Base-by-base conservation (phyloP, 2,329 filamentous ascomycete species). In the Volutella citrinella region DNA sequence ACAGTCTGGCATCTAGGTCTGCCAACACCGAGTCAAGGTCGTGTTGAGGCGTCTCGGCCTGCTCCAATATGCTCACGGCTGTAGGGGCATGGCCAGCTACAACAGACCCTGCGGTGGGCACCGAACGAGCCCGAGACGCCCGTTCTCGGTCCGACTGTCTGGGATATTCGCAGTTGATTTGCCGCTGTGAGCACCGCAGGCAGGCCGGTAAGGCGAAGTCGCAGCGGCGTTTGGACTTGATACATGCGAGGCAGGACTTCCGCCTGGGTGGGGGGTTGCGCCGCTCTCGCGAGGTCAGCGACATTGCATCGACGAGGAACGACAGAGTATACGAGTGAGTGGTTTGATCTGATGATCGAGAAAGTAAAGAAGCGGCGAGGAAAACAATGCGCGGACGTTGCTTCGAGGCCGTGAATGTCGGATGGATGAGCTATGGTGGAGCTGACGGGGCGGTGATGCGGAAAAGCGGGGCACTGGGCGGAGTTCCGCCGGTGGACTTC, bases 201-300 rank as follows among this genome's bases (percentile, higher is more conserved):
- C 77, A 82, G 10, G 63, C 50, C 3, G 76, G 76, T 11, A 65
- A 50, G 13, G 63, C 64, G 22, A 72, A 65, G 43, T 76, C 71
- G 51, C 77, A 80, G 29, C 70, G 70, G 11, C 76, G 66, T 53
- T 80, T 80, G 16, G 75, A 67, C 46, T 67, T 70, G 29, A 69
- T 75, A 57, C 77, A 80, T 17, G 69, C 67, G 5, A 65, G 59
- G 47, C 76, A 81, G 5, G 77, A 74, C 55, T 77, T 80, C 28
- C 74, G 70, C 36, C 68, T 56, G 5, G 65, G 65, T 27, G 64
- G 70, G 20, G 67, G 69, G 54, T 70, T 70, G 17, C 43, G 56
- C 33, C 60, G 61, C 51, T 69, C 67, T 21, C 49, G 45, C 9
- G 53, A 38, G 18, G 56, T 55, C 13, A 57, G 46, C 2, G 57